Evolutionary conservation across 768 basidiomycete species (phyloP).

Genomic region (Dacryopinax primogenitus): DNA sequence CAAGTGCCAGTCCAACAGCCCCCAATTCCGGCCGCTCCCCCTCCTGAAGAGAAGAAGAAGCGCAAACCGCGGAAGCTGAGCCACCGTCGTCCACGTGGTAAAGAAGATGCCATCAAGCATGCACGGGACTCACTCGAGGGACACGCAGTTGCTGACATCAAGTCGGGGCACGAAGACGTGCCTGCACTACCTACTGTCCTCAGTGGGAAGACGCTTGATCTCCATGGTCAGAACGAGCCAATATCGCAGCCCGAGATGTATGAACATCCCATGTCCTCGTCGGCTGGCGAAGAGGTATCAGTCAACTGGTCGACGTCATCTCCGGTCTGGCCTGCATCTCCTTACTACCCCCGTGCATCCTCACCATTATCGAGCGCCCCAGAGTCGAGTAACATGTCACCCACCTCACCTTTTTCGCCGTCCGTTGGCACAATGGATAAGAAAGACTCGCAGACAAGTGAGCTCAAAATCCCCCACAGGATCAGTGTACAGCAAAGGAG

Average conservation of each 20-base stretch:
- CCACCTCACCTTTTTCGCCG: background rate
- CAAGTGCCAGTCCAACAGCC: background rate
- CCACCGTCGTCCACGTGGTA: background rate
- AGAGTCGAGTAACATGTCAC: background rate
- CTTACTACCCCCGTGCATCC: background rate
- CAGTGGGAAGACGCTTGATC: background rate
- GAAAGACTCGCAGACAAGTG: background rate
- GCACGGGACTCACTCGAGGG: background rate
- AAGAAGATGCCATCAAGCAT: background rate
- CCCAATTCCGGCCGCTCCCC: background rate
- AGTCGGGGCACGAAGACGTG: background rate
- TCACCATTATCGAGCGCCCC: constrained; percentile 1
- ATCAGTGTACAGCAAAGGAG: constrained; percentile 4
- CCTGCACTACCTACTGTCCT: background rate
- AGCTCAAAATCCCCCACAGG: constrained; percentile 5
- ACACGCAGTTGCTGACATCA: background rate
- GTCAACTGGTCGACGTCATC: background rate
- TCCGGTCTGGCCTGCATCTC: background rate
- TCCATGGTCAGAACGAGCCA: background rate
- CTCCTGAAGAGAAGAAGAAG: background rate
- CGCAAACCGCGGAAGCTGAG: constrained; percentile 8
- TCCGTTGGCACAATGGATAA: background rate
- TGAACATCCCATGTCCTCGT: background rate
- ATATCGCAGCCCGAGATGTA: background rate
- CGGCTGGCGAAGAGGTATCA: background rate